These are phyloP conservation scores for Begonia loranthoides DNA, from an alignment of 306 rosid genomes.

Conservation along the genomic window DNA sequence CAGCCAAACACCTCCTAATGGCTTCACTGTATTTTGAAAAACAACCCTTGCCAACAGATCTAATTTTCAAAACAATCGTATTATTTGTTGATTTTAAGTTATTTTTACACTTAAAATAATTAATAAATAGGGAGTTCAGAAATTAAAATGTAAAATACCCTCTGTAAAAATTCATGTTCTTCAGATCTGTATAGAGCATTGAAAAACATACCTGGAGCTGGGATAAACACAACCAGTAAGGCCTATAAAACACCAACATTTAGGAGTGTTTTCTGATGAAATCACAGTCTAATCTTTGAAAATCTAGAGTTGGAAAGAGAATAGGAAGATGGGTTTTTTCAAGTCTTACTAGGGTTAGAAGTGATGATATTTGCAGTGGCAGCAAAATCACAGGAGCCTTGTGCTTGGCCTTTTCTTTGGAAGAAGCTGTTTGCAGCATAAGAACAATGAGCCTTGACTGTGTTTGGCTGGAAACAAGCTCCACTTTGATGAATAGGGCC, in stretches of 20 bases:
- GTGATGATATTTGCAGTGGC: constrained; percentile 35
- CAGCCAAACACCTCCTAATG: not conserved
- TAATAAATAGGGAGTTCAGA: constrained; percentile 1
- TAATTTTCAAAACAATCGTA: too few species aligned
- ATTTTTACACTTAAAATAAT: not conserved
- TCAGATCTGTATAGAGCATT: not conserved
- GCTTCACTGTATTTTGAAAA: too few species aligned
- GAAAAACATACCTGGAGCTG: constrained; percentile 47
- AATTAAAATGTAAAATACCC: not conserved
- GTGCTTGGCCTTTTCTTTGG: constrained; percentile 58
- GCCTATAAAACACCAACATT: constrained; percentile 27
- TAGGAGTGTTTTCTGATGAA: not conserved
- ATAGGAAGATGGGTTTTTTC: not conserved
- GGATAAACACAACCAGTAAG: constrained; percentile 51
- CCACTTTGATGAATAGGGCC: constrained; percentile 35
- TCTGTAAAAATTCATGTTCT: too few species aligned
- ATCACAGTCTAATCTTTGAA: not conserved
- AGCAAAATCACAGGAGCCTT: constrained; percentile 67
- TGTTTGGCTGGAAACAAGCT: constrained; percentile 56
- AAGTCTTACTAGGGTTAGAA: constrained; percentile 57
- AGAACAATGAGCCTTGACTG: constrained; percentile 54
- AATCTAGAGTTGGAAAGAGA: not conserved
- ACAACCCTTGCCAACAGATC: too few species aligned
- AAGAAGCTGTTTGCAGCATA: constrained; percentile 72
- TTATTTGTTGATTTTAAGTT: too few species aligned